phyloP scores from a whole-genome alignment of 305 asterid species.

The Fraxinus xanthoxyloides region DNA sequence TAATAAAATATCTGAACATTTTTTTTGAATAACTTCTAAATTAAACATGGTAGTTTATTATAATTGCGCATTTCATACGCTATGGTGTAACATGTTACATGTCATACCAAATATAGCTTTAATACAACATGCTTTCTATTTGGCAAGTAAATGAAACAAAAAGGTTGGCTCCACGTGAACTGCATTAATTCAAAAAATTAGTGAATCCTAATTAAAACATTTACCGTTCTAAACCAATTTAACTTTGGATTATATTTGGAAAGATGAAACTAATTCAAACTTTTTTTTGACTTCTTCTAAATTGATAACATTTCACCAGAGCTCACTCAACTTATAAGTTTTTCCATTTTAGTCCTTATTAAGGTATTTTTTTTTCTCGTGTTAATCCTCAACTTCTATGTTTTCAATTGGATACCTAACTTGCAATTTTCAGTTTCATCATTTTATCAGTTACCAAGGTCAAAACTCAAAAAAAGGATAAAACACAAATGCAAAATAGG shows the following conservation, averaged over 20 bases:
- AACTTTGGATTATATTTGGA: neutral
- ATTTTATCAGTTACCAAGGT: too few relatives aligned
- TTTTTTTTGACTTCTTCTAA: neutral
- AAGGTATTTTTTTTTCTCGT: too few relatives aligned
- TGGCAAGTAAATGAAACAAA: neutral
- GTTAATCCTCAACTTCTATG: too few relatives aligned
- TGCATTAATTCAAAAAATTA: conserved; percentile 12
- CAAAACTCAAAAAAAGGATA: too few relatives aligned
- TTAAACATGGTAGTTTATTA: neutral
- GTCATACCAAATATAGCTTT: neutral
- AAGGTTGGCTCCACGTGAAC: conserved; percentile 19
- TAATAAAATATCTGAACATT: neutral
- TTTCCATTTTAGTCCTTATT: too few relatives aligned
- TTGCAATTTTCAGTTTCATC: too few relatives aligned
- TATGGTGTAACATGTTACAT: neutral
- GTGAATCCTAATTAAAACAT: conserved; percentile 9
- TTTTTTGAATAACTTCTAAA: neutral
- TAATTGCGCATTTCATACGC: neutral
- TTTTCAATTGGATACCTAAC: too few relatives aligned
- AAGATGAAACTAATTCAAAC: neutral
- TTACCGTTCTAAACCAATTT: neutral
- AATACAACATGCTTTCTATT: neutral
- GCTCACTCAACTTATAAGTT: neutral
- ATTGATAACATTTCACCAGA: neutral
- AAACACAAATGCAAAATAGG: too few relatives aligned